phyloP scores from a whole-genome alignment of 805 yeast genomes.

The Ogataea thermomethanolica region DNA sequence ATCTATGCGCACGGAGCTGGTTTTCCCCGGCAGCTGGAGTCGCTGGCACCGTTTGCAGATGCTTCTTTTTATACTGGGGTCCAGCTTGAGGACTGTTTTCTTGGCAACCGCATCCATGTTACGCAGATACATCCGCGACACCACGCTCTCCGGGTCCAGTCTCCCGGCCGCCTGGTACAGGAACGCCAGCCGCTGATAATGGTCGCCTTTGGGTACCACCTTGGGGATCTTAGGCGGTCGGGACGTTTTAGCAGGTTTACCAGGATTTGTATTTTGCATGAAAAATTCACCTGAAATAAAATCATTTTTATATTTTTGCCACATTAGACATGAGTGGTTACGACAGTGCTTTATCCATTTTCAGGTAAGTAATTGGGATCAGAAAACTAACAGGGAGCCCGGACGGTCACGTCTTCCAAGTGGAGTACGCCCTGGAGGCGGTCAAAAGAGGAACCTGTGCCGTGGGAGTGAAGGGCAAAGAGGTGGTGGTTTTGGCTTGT shows the following conservation, averaged over 20 bases:
- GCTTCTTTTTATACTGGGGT: conserved; percentile 63
- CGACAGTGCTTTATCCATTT: conserved; percentile 97
- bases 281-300: neutral
- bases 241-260: neutral
- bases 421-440: conserved; percentile 96
- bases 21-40: conserved; percentile 46
- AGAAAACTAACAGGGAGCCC: conserved; percentile 51
- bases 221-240: conserved; percentile 33
- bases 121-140: conserved; percentile 55
- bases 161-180: conserved; percentile 52
- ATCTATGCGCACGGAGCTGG: conserved; percentile 36
- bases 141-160: conserved; percentile 28
- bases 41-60: conserved; percentile 66
- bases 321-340: conserved; percentile 79
- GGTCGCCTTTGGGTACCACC: conserved; percentile 50
- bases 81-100: conserved; percentile 60
- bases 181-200: conserved; percentile 55
- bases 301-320: conserved; percentile 3
- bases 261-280: conserved; percentile 1
- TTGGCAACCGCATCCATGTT: conserved; percentile 61
- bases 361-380: conserved; percentile 65
- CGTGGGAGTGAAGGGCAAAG: conserved; percentile 90
- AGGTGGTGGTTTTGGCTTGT: conserved; percentile 90
- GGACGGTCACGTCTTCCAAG: conserved; percentile 98
- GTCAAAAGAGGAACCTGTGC: conserved; percentile 98